Base-by-base conservation (phyloP, 805 yeast genomes). In the Sporopachydermia lactativora region DNA sequence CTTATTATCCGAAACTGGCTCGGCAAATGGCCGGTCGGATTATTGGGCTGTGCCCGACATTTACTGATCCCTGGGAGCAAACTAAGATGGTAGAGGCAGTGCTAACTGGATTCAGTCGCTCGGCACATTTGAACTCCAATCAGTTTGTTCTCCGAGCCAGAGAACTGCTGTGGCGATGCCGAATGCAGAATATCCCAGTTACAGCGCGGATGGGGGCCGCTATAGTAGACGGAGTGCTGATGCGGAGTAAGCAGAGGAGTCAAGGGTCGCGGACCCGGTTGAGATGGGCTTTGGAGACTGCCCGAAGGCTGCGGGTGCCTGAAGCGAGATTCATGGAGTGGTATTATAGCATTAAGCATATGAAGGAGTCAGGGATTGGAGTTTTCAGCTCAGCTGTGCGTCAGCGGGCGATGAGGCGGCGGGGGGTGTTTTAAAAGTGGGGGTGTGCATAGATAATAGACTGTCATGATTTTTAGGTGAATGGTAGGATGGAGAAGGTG, bases 281-380 rank as follows among this genome's bases (percentile, higher is more conserved):
- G 8, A 8, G 8, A 8, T 24, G 31, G 31, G 31, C 31, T 8
- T 24, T 24, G 31, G n/a, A 24, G 8, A 24, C n/a, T 24, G 31
- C 31, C n/a, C 8, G n/a, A 24, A 8, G n/a, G 13, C n/a, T 8
- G 31, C 13, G n/a, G 8, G 31, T n/a, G 8, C n/a, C 31, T n/a
- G 31, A 24, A n/a, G 31, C 8, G 8, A 24, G 31, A 8, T 24
- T 24, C 31, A 24, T 8, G 31, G 13, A 24, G n/a, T 24, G 31
- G 31, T 24, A 60, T 38, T 24, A 51, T 24, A 52, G 66, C 3
- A 46, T 64, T 28, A 47, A 39, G 39, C 46, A 47, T 18, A 44
- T 58, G 45, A 49, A 24, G n/a, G 31, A 8, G 8, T 8, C 31
- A 8, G 13, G n/a, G n/a, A 24, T 8, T 24, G 31, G 31, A 8